Conservation (phyloP, 441 rosid genomes). For the Biscutella auriculata region DNA sequence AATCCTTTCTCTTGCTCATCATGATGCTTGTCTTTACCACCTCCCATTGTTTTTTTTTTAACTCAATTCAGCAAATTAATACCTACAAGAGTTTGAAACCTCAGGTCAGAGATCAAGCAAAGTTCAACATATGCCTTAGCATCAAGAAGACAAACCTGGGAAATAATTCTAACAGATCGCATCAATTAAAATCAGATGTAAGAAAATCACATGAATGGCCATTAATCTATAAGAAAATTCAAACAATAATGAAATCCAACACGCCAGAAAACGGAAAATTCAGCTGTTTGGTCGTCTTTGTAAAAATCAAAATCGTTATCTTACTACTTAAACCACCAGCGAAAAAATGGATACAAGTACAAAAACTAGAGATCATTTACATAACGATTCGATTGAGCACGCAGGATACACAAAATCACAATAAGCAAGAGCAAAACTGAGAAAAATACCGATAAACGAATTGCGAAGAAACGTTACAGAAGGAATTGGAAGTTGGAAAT, state of each 20-base stretch:
- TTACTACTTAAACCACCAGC: background rate
- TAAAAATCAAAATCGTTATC: background rate
- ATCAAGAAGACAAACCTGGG: background rate
- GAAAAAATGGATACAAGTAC: background rate
- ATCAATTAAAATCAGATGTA: background rate
- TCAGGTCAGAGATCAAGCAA: background rate
- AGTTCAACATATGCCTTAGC: background rate
- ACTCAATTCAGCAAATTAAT: background rate
- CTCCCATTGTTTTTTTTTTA: constrained; percentile 40
- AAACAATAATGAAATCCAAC: background rate
- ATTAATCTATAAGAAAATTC: background rate
- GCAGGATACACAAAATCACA: background rate
- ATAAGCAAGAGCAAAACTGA: background rate
- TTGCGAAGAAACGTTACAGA: background rate
- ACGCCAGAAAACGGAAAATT: background rate
- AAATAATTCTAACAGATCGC: background rate
- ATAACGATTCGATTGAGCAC: background rate
- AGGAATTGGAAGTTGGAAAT: background rate
- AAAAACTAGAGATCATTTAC: background rate
- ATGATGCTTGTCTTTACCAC: constrained; percentile 34
- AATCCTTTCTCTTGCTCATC: constrained; percentile 46
- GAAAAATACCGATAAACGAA: constrained; percentile 10
- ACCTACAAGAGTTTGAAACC: constrained; percentile 7
- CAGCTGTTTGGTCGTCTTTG: background rate
- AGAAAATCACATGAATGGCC: background rate